These are phyloP conservation scores for Purshia tridentata DNA, from an alignment of 306 rosid species.

Conservation along the genomic window DNA sequence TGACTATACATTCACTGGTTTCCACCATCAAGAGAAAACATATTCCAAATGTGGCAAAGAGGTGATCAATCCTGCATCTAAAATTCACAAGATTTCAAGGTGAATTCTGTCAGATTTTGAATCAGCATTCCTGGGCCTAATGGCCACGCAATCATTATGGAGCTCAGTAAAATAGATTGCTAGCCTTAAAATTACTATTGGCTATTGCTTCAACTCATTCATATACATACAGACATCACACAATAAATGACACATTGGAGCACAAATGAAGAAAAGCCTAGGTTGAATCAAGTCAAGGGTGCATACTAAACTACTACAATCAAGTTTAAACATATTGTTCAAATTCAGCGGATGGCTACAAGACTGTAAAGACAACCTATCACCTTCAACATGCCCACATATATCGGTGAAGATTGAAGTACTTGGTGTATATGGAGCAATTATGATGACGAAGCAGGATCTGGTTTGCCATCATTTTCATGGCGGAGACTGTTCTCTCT, in stretches of 20 bases:
- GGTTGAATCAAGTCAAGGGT: constrained; percentile 1
- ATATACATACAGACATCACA: background rate
- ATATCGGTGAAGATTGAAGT: constrained; percentile 20
- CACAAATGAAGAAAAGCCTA: constrained; percentile 3
- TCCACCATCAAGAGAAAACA: background rate
- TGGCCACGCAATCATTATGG: background rate
- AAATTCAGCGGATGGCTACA: constrained; percentile 1
- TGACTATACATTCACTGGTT: background rate
- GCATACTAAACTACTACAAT: constrained; percentile 10
- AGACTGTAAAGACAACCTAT: background rate
- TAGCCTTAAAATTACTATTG: background rate
- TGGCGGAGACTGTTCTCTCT: constrained; percentile 86
- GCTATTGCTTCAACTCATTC: constrained; percentile 4
- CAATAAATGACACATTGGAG: background rate
- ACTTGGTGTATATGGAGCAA: background rate
- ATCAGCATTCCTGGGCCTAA: background rate
- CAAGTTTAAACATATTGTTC: background rate
- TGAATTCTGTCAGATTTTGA: background rate
- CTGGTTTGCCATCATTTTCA: constrained; percentile 36
- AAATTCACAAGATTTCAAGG: background rate
- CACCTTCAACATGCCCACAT: constrained; percentile 11
- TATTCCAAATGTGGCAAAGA: background rate
- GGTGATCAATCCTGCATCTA: background rate
- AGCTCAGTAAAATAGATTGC: background rate
- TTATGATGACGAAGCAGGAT: constrained; percentile 50